Percentiles rank a stretch among this genome's conserved stretches.
Evolutionary conservation across 164 flowering plant genomes (phyloP).

Genomic region (Aristolochia contorta): DNA sequence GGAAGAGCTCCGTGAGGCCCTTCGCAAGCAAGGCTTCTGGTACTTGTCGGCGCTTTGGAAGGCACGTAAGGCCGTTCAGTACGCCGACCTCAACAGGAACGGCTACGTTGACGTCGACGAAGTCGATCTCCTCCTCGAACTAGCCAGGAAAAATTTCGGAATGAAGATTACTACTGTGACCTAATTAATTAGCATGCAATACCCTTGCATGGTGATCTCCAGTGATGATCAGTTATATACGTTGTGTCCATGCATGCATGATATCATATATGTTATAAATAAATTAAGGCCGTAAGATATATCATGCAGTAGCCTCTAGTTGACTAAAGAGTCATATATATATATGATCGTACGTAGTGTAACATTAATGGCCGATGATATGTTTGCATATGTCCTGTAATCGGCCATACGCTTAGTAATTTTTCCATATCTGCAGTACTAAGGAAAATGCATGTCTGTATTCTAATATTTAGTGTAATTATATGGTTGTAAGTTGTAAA

Average conservation of each 20-base stretch:
- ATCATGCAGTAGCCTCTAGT: neutral
- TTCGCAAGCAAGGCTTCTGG: conserved; percentile 7
- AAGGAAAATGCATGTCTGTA: too few relatives aligned
- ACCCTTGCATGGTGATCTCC: neutral
- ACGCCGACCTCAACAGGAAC: conserved; percentile 14
- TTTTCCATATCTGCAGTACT: too few relatives aligned
- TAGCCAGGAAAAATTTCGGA: conserved; percentile 9
- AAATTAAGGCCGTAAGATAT: neutral
- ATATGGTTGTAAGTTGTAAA: too few relatives aligned
- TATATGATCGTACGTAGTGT: too few relatives aligned
- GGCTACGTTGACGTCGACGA: conserved; percentile 16
- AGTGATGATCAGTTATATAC: neutral
- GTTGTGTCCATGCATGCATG: neutral
- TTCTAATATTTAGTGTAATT: too few relatives aligned
- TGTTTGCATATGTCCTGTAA: too few relatives aligned
- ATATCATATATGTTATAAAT: too few relatives aligned
- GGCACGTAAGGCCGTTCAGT: conserved; percentile 1
- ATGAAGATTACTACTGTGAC: conserved; percentile 3
- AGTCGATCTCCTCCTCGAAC: conserved; percentile 8
- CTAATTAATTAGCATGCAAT: neutral
- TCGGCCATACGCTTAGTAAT: too few relatives aligned
- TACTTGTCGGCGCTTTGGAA: conserved; percentile 3
- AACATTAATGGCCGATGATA: too few relatives aligned
- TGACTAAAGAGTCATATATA: too few relatives aligned
- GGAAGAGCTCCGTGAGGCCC: conserved; percentile 15